Conservation (phyloP, 345 rosid genomes). For the Turritis glabra region DNA sequence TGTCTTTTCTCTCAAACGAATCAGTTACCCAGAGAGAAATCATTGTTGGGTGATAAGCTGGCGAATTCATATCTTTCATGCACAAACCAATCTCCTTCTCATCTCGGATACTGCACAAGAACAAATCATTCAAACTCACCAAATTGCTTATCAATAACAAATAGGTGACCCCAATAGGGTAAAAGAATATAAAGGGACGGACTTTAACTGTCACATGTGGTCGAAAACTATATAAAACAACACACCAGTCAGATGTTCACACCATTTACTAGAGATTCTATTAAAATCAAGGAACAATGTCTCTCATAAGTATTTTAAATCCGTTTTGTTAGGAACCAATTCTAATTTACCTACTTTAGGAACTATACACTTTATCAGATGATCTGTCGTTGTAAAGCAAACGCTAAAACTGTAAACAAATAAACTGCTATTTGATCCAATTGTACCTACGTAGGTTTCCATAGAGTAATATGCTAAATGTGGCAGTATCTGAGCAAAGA, state of each 20-base stretch:
- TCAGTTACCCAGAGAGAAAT: conserved; percentile 88
- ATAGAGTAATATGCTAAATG: background rate
- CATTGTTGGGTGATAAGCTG: conserved; percentile 81
- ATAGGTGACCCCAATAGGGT: background rate
- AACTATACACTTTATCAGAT: conserved; percentile 1
- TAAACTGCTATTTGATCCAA: conserved; percentile 1
- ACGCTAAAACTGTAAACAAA: background rate
- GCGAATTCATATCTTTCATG: conserved; percentile 81
- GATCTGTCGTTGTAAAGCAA: background rate
- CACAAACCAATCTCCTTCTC: conserved; percentile 82
- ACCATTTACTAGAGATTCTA: background rate
- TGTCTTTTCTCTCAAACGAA: conserved; percentile 93
- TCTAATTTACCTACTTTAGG: conserved; percentile 13
- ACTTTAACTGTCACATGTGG: background rate
- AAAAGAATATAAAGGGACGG: background rate
- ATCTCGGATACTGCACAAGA: conserved; percentile 73
- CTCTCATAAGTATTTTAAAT: background rate
- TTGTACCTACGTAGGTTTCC: background rate
- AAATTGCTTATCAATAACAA: background rate
- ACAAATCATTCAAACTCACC: conserved; percentile 20
- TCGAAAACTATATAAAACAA: background rate
- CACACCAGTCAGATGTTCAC: background rate
- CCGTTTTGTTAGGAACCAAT: background rate
- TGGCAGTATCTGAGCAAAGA: background rate
- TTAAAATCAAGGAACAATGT: background rate